phyloP scores from a whole-genome alignment of 257 asterid genomes.

The Ilex asprella region DNA sequence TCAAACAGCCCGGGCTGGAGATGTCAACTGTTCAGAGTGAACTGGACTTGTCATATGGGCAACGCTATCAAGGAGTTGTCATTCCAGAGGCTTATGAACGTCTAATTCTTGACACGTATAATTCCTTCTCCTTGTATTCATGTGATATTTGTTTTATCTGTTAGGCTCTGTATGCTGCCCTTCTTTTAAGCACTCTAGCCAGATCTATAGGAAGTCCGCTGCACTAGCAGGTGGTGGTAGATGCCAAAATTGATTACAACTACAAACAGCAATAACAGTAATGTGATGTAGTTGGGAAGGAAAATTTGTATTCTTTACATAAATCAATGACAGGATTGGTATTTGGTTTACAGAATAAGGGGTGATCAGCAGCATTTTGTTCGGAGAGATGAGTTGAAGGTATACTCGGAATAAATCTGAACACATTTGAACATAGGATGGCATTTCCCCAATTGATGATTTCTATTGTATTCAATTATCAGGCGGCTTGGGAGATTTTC shows the following conservation, averaged over 20 bases:
- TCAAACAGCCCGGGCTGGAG: constrained; percentile 95
- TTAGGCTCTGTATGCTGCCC: no score
- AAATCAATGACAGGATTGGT: neutral
- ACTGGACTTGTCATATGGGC: constrained; percentile 80
- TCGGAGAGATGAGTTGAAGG: constrained; percentile 97
- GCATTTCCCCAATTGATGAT: no score
- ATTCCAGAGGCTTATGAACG: constrained; percentile 99
- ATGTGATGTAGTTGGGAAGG: no score
- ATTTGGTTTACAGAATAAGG: constrained; percentile 49
- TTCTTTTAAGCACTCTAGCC: no score
- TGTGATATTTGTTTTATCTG: no score
- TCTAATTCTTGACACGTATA: constrained; percentile 89
- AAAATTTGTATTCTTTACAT: no score
- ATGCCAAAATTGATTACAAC: no score
- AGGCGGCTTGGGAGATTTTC: constrained; percentile 99
- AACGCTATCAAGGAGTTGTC: constrained; percentile 70
- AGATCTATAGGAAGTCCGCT: no score
- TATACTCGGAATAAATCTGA: constrained; percentile 9
- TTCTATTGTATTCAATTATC: constrained; percentile 1
- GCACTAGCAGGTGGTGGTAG: no score
- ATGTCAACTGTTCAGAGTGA: constrained; percentile 93
- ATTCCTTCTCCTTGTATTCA: no score
- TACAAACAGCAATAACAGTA: no score
- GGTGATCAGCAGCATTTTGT: constrained; percentile 99
- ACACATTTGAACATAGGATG: no score